Conservation (phyloP, 257 asterid genomes). For the Solanum pinnatisectum region DNA sequence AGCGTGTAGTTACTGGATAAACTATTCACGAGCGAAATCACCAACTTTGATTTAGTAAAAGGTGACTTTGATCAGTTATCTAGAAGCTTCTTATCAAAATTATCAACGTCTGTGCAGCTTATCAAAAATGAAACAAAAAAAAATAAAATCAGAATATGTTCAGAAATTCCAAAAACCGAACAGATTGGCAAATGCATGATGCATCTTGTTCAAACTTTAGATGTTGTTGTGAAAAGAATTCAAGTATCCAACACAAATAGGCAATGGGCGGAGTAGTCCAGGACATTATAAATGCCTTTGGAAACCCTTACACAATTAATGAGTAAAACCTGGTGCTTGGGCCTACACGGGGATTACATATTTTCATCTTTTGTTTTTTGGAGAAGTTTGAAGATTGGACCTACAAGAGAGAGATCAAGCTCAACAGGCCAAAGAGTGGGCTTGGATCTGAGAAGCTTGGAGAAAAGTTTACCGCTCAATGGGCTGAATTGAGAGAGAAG, state of each 20-base stretch:
- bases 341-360: neutral
- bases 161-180: neutral
- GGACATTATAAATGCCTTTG: neutral
- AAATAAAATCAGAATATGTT: neutral
- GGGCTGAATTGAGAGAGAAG: neutral
- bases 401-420: neutral
- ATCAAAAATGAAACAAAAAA: neutral
- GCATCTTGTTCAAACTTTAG: neutral
- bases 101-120: neutral
- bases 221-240: neutral
- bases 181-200: neutral
- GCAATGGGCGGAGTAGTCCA: neutral
- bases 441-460: neutral
- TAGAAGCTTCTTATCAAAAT: neutral
- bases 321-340: neutral
- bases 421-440: neutral
- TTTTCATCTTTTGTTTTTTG: neutral
- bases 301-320: neutral
- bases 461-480: neutral
- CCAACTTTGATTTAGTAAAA: neutral
- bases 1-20: neutral
- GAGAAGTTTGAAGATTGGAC: neutral
- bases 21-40: neutral
- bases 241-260: neutral
- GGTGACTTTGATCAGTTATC: neutral